Base-by-base conservation (phyloP, 2,329 filamentous ascomycete genomes). In the Xylaria sp. region DNA sequence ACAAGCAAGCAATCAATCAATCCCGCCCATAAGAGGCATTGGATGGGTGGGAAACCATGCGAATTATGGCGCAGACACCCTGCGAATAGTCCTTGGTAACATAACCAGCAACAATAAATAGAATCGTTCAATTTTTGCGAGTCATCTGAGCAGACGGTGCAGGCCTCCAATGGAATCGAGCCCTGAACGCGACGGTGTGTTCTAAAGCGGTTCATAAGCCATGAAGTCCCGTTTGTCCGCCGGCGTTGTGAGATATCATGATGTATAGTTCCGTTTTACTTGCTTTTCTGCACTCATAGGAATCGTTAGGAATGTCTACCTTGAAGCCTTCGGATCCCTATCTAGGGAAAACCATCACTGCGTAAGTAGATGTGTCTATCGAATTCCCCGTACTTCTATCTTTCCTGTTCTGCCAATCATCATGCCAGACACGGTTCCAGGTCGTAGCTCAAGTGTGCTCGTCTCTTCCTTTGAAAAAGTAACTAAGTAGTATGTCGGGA, bases 301-400 rank as follows among this genome's bases (percentile, higher is more conserved):
- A 53, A 3, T 13, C 33, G 20, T 40, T 67, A 11, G 31, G 48
- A 6, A 72, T 72, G 70, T 63, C 65, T 64, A 13, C 54, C 36
- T 31, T 23, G 23, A 67, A 68, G 38, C 63, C 15, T 57, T 13
- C 42, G 3, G 68, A 72, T 65, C 66, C 66, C n/a, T 71, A 67
- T 38, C 11, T 61, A 11, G 71, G 71, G 33, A 72, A 71, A 33
- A 57, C 54, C 23, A 72, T 71, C 57, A 66, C 68, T 23, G 68
- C 71, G 71, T 72, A 71, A 72, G 71, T 71, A 36, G n/a, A 40
- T 20, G 42, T 46, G 2, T 63, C 6, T 23, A 17, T 61, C 40
- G 4, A 56, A 23, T 20, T 26, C 44, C 13, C 13, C 11, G 28
- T 15, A 3, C 7, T 10, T 46, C 11, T 26, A 1, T n/a, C 10